Evolutionary conservation across 2,329 filamentous ascomycete genomes (phyloP).

Genomic region (Annulohypoxylon truncatum): DNA sequence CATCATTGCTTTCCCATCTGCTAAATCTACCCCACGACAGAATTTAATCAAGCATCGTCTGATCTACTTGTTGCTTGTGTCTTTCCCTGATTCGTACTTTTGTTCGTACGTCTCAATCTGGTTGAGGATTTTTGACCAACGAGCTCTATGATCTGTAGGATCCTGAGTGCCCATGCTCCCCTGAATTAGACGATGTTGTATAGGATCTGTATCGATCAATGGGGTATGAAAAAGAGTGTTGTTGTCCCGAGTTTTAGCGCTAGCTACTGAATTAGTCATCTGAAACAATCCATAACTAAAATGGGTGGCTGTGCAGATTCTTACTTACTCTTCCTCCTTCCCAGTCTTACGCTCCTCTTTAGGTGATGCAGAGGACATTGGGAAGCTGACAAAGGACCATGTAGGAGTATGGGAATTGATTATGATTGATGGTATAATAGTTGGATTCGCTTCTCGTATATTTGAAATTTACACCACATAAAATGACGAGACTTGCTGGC

Average conservation of each 20-base stretch:
- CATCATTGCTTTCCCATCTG: neutral
- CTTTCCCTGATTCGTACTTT: neutral
- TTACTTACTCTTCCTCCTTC: neutral
- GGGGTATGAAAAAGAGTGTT: neutral
- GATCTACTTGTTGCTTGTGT: neutral
- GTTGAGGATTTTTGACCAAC: neutral
- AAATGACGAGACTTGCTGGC: neutral
- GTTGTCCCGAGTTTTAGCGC: neutral
- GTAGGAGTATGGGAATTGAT: neutral
- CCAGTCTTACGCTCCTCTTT: neutral
- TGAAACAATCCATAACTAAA: neutral
- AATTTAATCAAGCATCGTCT: too few relatives aligned
- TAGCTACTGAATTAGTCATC: neutral
- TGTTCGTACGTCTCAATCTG: neutral
- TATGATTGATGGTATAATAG: neutral
- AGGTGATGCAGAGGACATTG: neutral
- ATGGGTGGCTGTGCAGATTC: neutral
- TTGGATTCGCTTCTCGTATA: neutral
- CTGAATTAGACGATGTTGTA: conserved; percentile 1
- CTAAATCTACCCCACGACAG: too few relatives aligned
- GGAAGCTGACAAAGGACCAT: neutral
- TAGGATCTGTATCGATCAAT: neutral
- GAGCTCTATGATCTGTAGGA: neutral
- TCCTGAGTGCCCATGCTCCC: neutral
- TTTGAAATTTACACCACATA: neutral